Conservation (phyloP, 73 alveolate genomes). For the Stentor roeselii region DNA sequence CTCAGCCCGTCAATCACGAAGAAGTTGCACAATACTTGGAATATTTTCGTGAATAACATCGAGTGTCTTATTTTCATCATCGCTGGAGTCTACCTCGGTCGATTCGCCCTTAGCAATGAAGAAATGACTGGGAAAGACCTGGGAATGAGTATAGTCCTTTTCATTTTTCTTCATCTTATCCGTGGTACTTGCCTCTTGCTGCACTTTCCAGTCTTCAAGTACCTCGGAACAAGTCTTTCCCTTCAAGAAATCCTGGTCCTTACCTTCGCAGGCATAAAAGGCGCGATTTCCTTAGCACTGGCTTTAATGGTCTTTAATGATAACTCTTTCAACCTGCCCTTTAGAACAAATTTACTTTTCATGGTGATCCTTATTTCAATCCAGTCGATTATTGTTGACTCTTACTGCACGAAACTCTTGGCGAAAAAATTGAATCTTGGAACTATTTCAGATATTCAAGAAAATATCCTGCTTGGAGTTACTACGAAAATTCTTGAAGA, state of each 20-base stretch:
- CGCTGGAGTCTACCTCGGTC: constrained; percentile 34
- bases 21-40: constrained; percentile 34
- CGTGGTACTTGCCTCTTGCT: constrained; percentile 11
- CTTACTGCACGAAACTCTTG: constrained; percentile 21
- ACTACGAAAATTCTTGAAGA: constrained; percentile 1
- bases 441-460: constrained; percentile 30
- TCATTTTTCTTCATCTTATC: constrained; percentile 35
- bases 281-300: constrained; percentile 39
- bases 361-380: constrained; percentile 35
- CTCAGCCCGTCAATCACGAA: constrained; percentile 28
- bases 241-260: constrained; percentile 23
- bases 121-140: constrained; percentile 19
- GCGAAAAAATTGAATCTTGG: not conserved
- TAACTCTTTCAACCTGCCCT: constrained; percentile 28
- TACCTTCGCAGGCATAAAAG: constrained; percentile 41
- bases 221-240: constrained; percentile 31
- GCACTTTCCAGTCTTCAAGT: constrained; percentile 30
- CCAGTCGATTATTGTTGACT: constrained; percentile 36
- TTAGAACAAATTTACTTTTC: constrained; percentile 30
- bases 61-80: constrained; percentile 39
- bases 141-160: constrained; percentile 37
- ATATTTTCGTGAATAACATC: constrained; percentile 6
- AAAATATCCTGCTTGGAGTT: constrained; percentile 28
- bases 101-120: not conserved
- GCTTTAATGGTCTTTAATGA: constrained; percentile 37